Conservation (phyloP, 2,329 filamentous ascomycete species). For the Fusarium nodosum region DNA sequence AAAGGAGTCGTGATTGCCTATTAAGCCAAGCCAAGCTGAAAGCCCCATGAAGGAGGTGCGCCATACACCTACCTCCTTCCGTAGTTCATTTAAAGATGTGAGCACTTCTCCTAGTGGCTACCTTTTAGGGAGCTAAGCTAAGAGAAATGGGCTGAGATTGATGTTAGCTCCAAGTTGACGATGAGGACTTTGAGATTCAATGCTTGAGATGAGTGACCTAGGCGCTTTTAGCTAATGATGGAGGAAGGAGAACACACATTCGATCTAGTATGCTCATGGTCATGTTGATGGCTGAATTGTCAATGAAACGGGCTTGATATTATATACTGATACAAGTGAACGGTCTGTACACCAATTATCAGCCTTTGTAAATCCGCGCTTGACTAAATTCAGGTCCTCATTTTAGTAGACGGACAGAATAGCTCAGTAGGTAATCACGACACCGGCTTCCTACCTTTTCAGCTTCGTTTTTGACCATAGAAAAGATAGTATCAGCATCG, state of each 20-base stretch:
- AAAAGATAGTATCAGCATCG: constrained; percentile 1
- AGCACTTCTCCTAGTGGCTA: constrained; percentile 4
- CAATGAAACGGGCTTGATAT: constrained; percentile 18
- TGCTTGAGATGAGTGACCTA: constrained; percentile 1
- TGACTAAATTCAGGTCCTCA: constrained; percentile 43
- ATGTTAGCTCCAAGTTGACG: constrained; percentile 1
- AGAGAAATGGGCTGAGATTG: constrained; percentile 17
- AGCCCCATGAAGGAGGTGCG: constrained; percentile 23
- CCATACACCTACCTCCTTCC: constrained; percentile 22
- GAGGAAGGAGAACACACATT: constrained; percentile 13
- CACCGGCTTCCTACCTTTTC: constrained; percentile 31
- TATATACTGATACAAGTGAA: constrained; percentile 20
- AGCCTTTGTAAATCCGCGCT: constrained; percentile 14
- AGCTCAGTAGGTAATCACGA: constrained; percentile 31
- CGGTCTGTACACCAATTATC: constrained; percentile 34
- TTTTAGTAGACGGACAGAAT: constrained; percentile 6
- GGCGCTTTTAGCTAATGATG: neutral
- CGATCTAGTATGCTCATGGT: constrained; percentile 10
- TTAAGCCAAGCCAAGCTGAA: constrained; percentile 31
- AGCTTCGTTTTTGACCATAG: constrained; percentile 5
- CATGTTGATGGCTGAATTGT: constrained; percentile 25
- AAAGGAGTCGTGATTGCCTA: constrained; percentile 17
- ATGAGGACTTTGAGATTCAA: constrained; percentile 8
- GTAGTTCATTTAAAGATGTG: constrained; percentile 37
- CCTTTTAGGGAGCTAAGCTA: neutral